These are phyloP conservation scores for Yamadazyma jaroonii DNA, from an alignment of 1,139 yeast species.

Conservation along the genomic window DNA sequence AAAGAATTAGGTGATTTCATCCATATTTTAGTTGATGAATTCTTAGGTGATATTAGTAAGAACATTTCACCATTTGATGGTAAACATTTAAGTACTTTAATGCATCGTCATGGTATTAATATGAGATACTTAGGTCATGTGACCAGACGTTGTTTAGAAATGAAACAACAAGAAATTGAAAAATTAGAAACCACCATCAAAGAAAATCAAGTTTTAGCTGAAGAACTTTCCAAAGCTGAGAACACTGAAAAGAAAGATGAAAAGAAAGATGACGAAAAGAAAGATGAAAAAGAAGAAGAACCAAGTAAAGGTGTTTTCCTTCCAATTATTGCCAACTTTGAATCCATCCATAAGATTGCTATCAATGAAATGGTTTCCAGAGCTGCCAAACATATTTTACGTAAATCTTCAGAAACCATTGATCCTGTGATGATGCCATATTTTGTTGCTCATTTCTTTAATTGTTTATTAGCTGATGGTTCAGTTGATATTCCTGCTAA, in stretches of 20 bases:
- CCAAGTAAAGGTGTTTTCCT: conserved; percentile 40
- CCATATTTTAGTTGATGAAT: conserved; percentile 58
- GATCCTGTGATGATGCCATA: conserved; percentile 59
- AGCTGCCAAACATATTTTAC: conserved; percentile 71
- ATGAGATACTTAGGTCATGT: conserved; percentile 80
- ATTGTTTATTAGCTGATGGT: conserved; percentile 58
- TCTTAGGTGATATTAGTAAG: conserved; percentile 54
- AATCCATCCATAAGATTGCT: conserved; percentile 47
- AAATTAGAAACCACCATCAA: conserved; percentile 20
- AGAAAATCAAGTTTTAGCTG: conserved; percentile 24
- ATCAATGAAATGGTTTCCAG: conserved; percentile 77
- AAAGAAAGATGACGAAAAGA: conserved; percentile 24
- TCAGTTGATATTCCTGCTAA: conserved; percentile 44
- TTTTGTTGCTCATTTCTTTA: conserved; percentile 69
- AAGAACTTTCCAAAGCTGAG: conserved; percentile 26
- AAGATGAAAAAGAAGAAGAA: conserved; percentile 24
- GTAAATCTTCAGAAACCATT: conserved; percentile 41
- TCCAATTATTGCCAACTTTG: conserved; percentile 41
- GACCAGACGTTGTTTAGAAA: conserved; percentile 32
- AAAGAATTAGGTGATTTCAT: conserved; percentile 68
- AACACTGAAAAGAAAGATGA: conserved; percentile 26
- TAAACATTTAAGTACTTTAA: conserved; percentile 57
- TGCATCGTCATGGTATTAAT: conserved; percentile 85
- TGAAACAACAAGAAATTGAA: conserved; percentile 23
- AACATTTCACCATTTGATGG: conserved; percentile 79